Conservation (phyloP, 495 filamentous ascomycete genomes). For the Sporormia fimetaria region DNA sequence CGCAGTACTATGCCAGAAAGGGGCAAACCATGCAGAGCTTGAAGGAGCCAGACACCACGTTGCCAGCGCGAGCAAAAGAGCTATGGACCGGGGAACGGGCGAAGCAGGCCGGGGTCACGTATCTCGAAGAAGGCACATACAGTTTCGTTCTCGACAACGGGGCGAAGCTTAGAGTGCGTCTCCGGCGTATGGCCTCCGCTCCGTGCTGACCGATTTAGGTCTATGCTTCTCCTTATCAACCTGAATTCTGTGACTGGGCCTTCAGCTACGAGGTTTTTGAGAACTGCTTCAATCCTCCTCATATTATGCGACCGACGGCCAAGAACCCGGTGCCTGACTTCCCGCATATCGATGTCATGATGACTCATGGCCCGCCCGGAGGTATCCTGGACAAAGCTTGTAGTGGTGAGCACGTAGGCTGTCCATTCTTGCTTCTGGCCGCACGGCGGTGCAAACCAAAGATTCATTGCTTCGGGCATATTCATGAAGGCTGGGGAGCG, state of each 20-base stretch:
- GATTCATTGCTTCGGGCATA: conserved; percentile 64
- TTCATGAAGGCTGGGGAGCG: conserved; percentile 67
- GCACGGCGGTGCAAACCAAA: conserved; percentile 42
- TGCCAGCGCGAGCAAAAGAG: conserved; percentile 21
- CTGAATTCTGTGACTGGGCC: conserved; percentile 48
- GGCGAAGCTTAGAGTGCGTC: conserved; percentile 40
- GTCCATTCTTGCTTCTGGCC: conserved; percentile 45
- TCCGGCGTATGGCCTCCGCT: neutral
- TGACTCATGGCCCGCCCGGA: conserved; percentile 65
- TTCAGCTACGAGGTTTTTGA: conserved; percentile 48
- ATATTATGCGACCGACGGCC: conserved; percentile 16
- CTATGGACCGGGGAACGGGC: conserved; percentile 43
- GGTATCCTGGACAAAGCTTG: conserved; percentile 43
- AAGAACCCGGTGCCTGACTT: conserved; percentile 41
- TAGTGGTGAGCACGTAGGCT: conserved; percentile 39
- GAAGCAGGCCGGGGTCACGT: conserved; percentile 42
- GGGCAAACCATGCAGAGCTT: conserved; percentile 19
- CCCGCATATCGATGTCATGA: conserved; percentile 48
- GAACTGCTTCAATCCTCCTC: conserved; percentile 44
- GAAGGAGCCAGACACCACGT: conserved; percentile 11
- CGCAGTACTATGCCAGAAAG: conserved; percentile 34
- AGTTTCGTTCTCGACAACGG: conserved; percentile 47
- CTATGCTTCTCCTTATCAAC: conserved; percentile 60
- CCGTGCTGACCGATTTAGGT: conserved; percentile 27
- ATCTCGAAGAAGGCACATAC: conserved; percentile 55